Base-by-base conservation (phyloP, 2,329 filamentous ascomycete genomes). In the Zymoseptoria ardabiliae region DNA sequence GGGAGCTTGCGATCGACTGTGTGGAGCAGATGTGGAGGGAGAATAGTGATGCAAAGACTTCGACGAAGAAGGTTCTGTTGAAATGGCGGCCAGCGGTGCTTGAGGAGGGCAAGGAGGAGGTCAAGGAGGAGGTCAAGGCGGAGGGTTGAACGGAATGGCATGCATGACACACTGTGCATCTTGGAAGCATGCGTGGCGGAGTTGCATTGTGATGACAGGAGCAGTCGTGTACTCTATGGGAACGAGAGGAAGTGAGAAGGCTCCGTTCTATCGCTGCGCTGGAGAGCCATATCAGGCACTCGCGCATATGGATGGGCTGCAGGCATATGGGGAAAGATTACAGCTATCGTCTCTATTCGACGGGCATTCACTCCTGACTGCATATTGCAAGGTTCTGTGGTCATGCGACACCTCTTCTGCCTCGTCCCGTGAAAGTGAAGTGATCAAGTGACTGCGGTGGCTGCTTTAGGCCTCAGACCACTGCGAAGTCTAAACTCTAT, bases 11-110 rank as follows among this genome's bases (percentile, higher is more conserved):
- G 51, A 71, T 86, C 10, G 82, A 86, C 66, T 79, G 82, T 1
- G 68, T 86, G 10, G 80, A 83, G 63, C 79, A 83, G 63, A 76
- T 87, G 49, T 86, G 83, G 75, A 75, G 75, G 59, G 81, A 78
- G 69, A 78, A 79, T 57, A 75, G 76, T 13, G 73, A 78, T 55
- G 77, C 78, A 9, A 77, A 74, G 60, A 76, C 76, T 2, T 74
- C 77, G 10, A 78, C 80, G 4, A 76, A 75, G 56, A 85, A 84
- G 68, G 70, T 85, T 55, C 73, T 86, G 10, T 71, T 70, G 9
- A 82, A 77, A 65, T 85, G 81, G 80, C 76, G 81, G 57, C 83
- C 84, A 0, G 74, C 78, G 25, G 75, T 77, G 3, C 60, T 80
- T 23, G 67, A 74, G 55, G 63, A 66, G 50, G 64, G 63, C 11